A percentile compares a stretch with the other conserved stretches of the same genome.
Conservation (phyloP, 495 filamentous ascomycete genomes). For the Beverwykella pulmonaria region DNA sequence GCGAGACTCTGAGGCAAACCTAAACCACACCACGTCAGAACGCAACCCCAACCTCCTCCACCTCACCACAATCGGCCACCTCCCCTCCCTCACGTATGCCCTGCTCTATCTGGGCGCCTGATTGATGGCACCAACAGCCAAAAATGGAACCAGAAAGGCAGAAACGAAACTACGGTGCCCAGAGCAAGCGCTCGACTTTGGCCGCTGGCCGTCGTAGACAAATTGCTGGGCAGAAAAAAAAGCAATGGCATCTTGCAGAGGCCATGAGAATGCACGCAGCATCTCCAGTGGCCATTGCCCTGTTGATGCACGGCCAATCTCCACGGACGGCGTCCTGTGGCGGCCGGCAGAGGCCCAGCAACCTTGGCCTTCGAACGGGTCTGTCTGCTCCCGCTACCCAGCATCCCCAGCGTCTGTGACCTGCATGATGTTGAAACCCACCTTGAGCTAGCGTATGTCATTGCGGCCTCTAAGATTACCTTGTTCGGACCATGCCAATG, state of each 20-base stretch:
- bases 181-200: constrained; percentile 16
- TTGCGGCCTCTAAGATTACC: constrained; percentile 30
- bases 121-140: neutral
- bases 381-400: constrained; percentile 28
- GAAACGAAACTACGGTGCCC: constrained; percentile 27
- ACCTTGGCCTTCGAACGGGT: constrained; percentile 26
- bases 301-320: constrained; percentile 8
- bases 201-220: neutral
- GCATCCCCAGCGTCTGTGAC: constrained; percentile 13
- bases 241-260: neutral
- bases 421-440: constrained; percentile 42
- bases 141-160: neutral
- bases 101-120: constrained; percentile 21
- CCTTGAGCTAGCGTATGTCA: constrained; percentile 33
- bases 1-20: constrained; percentile 31
- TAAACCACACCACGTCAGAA: constrained; percentile 36
- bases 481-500: constrained; percentile 30
- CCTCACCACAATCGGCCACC: constrained; percentile 13
- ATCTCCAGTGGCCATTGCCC: neutral
- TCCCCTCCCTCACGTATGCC: neutral
- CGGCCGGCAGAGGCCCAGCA: constrained; percentile 14
- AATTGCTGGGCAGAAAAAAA: neutral
- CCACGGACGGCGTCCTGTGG: constrained; percentile 15
- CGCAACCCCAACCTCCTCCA: constrained; percentile 27
- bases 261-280: neutral